A percentile compares a stretch with the other conserved stretches of the same genome.
Evolutionary conservation across 78 protist genomes (phyloP).

Genomic region (Dictyostelium citrinum): DNA sequence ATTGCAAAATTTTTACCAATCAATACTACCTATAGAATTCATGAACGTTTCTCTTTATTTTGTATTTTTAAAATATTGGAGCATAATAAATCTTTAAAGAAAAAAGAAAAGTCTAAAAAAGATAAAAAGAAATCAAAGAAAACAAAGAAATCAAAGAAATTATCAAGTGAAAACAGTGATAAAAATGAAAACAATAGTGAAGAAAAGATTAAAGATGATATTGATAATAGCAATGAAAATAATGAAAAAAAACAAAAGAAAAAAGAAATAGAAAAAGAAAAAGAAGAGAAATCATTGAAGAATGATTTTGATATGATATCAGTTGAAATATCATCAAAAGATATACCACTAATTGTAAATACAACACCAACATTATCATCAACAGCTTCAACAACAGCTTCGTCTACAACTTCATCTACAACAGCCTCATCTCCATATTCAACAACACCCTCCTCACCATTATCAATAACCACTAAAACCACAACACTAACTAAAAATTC

Average conservation of each 20-base stretch:
- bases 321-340: not conserved
- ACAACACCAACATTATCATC: not conserved
- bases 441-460: not conserved
- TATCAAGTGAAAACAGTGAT: not conserved
- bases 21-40: not conserved
- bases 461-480: not conserved
- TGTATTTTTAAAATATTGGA: conserved; percentile 8
- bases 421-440: not conserved
- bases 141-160: not conserved
- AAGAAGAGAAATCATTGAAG: not conserved
- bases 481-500: not conserved
- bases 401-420: not conserved
- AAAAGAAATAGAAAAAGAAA: not conserved
- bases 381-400: not conserved
- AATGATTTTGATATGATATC: not conserved
- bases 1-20: conserved; percentile 13
- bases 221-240: not conserved
- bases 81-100: not conserved
- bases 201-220: not conserved
- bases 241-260: not conserved
- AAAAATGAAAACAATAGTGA: not conserved
- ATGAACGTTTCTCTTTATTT: conserved; percentile 14
- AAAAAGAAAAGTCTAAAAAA: not conserved
- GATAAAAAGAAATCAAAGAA: not conserved
- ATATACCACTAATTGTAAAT: not conserved